Conservation (phyloP, 2,329 filamentous ascomycete genomes). For the Aaosphaeria pasadenensis region DNA sequence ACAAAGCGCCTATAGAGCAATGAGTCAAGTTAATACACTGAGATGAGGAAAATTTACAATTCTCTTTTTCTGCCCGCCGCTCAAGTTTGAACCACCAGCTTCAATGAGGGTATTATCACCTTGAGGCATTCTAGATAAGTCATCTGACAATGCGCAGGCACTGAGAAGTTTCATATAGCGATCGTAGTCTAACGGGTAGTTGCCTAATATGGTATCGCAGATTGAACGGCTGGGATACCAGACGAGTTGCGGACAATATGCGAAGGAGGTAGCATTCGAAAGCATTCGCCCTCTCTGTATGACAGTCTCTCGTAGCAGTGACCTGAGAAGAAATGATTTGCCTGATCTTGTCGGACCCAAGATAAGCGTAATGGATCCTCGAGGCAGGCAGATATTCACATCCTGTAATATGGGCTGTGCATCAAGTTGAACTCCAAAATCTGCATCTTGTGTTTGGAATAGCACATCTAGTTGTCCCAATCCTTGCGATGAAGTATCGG, state of each 20-base stretch:
- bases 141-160: constrained; percentile 12
- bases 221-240: constrained; percentile 27
- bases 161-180: constrained; percentile 22
- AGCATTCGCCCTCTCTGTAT: constrained; percentile 2
- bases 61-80: constrained; percentile 49
- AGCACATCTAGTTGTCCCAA: background rate
- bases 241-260: constrained; percentile 22
- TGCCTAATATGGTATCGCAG: constrained; percentile 29
- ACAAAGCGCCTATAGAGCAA: constrained; percentile 34
- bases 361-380: constrained; percentile 4
- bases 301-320: constrained; percentile 9
- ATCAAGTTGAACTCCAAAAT: constrained; percentile 1
- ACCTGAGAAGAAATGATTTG: constrained; percentile 32
- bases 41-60: constrained; percentile 13
- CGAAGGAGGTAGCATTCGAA: constrained; percentile 1
- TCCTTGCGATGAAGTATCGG: no score
- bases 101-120: constrained; percentile 42
- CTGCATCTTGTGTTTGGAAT: constrained; percentile 1
- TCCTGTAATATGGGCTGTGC: constrained; percentile 6
- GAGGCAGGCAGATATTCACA: constrained; percentile 3
- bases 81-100: constrained; percentile 45
- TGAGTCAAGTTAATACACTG: no score
- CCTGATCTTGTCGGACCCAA: constrained; percentile 6
- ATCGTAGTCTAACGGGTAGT: constrained; percentile 34
- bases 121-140: constrained; percentile 7